Conservation (phyloP, 495 filamentous ascomycete species). For the Penicillium flavigenum region DNA sequence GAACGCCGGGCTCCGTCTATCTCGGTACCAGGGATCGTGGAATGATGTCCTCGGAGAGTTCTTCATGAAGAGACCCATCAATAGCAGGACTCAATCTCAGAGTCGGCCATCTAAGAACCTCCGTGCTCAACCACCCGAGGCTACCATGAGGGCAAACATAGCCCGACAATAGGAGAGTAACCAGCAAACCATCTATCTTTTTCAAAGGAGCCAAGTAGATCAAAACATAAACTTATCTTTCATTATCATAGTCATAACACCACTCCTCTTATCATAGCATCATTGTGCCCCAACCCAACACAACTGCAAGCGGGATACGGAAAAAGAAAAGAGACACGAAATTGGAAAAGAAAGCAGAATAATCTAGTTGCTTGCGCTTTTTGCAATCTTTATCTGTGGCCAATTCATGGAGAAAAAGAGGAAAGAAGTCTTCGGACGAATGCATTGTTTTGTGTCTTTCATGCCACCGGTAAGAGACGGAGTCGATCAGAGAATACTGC, state of each 20-base stretch:
- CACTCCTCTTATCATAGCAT: constrained; percentile 35
- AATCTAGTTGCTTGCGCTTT: constrained; percentile 7
- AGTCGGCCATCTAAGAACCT: not conserved
- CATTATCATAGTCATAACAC: constrained; percentile 33
- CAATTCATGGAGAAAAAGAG: constrained; percentile 1
- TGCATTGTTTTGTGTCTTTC: constrained; percentile 19
- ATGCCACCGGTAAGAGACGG: constrained; percentile 21
- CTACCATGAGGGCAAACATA: not conserved
- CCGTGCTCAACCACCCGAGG: not conserved
- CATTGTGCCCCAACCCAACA: constrained; percentile 21
- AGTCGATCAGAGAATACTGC: constrained; percentile 51
- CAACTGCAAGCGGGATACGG: constrained; percentile 13
- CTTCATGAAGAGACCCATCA: not conserved
- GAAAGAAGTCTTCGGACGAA: not conserved
- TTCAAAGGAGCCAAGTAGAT: not conserved
- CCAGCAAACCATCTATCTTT: not conserved
- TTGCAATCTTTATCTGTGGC: constrained; percentile 7
- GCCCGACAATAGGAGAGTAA: not conserved
- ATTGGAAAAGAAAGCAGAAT: constrained; percentile 12
- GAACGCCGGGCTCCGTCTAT: not conserved
- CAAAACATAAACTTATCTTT: constrained; percentile 25
- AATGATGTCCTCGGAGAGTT: not conserved
- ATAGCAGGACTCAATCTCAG: not conserved
- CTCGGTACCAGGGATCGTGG: not conserved
- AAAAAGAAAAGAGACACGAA: constrained; percentile 17